Percentiles rank a stretch among this genome's conserved stretches.
phyloP scores from a whole-genome alignment of 768 basidiomycete species.

The Mrakia blollopis region DNA sequence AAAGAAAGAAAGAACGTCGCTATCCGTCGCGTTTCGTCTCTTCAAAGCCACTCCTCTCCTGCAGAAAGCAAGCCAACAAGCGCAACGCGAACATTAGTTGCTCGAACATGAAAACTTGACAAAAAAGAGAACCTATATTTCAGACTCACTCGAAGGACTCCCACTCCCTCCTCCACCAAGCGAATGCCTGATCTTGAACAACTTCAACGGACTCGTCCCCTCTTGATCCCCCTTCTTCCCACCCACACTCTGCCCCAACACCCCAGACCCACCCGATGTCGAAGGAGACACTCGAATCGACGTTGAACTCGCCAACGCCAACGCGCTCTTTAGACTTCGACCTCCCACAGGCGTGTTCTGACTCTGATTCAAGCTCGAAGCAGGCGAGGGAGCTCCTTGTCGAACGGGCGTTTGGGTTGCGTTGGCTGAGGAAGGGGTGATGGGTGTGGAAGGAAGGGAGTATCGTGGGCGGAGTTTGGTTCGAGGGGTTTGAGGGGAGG shows the following conservation, averaged over 20 bases:
- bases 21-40: too few species aligned
- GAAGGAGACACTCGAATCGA: neutral
- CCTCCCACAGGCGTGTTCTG: neutral
- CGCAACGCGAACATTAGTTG: too few species aligned
- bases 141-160: neutral
- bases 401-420: neutral
- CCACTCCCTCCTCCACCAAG: neutral
- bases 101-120: neutral
- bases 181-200: neutral
- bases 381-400: neutral
- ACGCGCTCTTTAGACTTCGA: neutral
- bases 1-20: too few species aligned
- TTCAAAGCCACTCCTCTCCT: too few species aligned
- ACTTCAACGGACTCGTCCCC: neutral
- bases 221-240: neutral
- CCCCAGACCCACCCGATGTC: too few species aligned
- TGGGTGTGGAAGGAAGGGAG: neutral
- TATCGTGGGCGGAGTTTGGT: neutral
- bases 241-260: neutral
- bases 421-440: neutral
- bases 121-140: neutral
- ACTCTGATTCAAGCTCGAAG: neutral
- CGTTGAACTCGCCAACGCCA: neutral
- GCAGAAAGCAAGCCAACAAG: too few species aligned
- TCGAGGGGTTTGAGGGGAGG: neutral